Percentiles rank a stretch among this genome's conserved stretches.
Conservation (phyloP, 345 rosid species). For the Cardiospermum halicacabum region DNA sequence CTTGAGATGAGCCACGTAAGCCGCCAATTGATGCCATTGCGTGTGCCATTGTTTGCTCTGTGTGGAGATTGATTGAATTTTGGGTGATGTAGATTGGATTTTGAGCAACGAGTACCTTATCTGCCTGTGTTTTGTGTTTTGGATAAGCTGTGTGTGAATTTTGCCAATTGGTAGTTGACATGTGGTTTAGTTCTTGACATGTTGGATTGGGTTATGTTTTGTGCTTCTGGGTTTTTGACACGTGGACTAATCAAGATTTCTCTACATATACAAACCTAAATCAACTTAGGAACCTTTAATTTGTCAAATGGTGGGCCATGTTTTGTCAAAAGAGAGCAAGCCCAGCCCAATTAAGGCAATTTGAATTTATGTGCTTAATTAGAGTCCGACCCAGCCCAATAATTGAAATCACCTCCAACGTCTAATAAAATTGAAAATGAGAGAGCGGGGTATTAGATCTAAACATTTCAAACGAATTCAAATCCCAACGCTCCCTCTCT, state of each 20-base stretch:
- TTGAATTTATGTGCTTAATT: too few relatives aligned
- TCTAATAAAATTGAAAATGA: not conserved
- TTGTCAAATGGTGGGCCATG: too few relatives aligned
- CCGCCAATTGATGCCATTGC: slow-evolving; percentile 78
- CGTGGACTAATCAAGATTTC: slow-evolving; percentile 20
- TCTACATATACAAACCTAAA: too few relatives aligned
- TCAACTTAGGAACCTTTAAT: too few relatives aligned
- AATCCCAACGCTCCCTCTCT: slow-evolving; percentile 21
- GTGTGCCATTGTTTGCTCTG: slow-evolving; percentile 43
- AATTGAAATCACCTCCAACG: not conserved
- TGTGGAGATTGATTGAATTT: slow-evolving; percentile 8
- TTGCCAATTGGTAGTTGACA: slow-evolving; percentile 29
- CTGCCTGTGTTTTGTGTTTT: slow-evolving; percentile 25
- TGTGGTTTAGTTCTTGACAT: slow-evolving; percentile 20
- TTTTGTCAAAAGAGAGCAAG: too few relatives aligned
- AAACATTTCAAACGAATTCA: slow-evolving; percentile 45
- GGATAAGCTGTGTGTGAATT: slow-evolving; percentile 52
- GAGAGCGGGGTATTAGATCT: slow-evolving; percentile 27
- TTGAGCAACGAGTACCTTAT: slow-evolving; percentile 37
- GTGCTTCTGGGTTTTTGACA: slow-evolving; percentile 18
- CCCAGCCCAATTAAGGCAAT: too few relatives aligned
- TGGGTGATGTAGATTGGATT: slow-evolving; percentile 48
- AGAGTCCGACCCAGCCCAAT: slow-evolving; percentile 15
- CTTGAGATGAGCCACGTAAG: slow-evolving; percentile 61
- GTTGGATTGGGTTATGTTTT: slow-evolving; percentile 27